A percentile compares a stretch with the other conserved stretches of the same genome.
phyloP scores from a whole-genome alignment of 2,329 filamentous ascomycete species.

The Penicillium sclerotigenum region DNA sequence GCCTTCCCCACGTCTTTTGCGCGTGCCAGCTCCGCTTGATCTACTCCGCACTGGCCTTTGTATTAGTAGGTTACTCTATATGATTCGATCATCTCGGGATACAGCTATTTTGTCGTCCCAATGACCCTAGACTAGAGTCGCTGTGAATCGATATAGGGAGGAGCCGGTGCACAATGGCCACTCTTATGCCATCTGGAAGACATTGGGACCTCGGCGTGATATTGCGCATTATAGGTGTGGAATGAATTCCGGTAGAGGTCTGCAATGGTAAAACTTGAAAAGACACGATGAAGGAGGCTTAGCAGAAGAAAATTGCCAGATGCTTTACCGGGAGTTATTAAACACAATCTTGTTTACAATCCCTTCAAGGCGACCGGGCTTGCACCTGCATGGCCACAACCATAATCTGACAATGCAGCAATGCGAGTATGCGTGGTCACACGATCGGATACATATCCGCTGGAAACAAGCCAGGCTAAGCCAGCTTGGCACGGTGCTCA shows the following conservation, averaged over 20 bases:
- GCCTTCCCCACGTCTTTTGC: too few species aligned
- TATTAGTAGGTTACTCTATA: too few species aligned
- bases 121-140: background rate
- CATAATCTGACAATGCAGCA: conserved; percentile 37
- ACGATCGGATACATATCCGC: conserved; percentile 64
- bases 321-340: conserved; percentile 56
- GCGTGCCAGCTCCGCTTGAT: too few species aligned
- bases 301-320: conserved; percentile 13
- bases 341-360: conserved; percentile 52
- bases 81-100: too few species aligned
- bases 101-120: too few species aligned
- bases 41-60: too few species aligned
- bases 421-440: conserved; percentile 54
- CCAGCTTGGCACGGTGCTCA: conserved; percentile 59
- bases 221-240: background rate
- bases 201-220: background rate
- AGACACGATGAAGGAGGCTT: background rate
- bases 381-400: background rate
- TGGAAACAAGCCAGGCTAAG: conserved; percentile 44
- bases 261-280: background rate
- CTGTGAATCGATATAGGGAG: too few species aligned
- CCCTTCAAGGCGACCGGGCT: conserved; percentile 43
- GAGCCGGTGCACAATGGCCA: too few species aligned
- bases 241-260: background rate
- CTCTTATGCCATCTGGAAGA: background rate